Base-by-base conservation (phyloP, 257 asterid species). In the Nyctanthes arbortristis region DNA sequence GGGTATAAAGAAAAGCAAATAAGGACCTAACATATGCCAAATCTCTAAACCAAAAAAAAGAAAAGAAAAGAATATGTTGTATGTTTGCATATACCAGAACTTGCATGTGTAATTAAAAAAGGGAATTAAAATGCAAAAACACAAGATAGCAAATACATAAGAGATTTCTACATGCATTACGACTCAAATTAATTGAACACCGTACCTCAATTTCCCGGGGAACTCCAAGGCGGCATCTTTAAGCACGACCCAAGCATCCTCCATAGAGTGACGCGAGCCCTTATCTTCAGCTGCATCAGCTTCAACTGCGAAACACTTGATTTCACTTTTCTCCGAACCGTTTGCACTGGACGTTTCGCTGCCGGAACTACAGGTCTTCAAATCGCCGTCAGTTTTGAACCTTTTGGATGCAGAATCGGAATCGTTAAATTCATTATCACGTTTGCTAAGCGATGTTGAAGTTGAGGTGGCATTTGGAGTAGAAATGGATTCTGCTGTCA, bases 241-340 rank as follows among this genome's bases (percentile, higher is more conserved):
- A 75, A 89, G 93, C 66, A 89, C 82, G 22, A 87, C 85, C 84
- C 89, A 85, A 72, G 93, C 88, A 72, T 92, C 97, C 76, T 92
- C 97, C 96, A 92, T 92, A 8, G 87, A 58, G 69, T 86, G 94
- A 37, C 96, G 81, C 20, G 87, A 83, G 31, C 97, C 97, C 66
- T 82, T 89, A 77, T 92, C 96, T 76, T 92, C 97, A 55, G 97
- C 96, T 11, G 85, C 96, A 69, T 84, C 90, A 61, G 96, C 96
- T 75, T 92, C 93, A 16, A 92, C 60, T 6, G 64, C 65, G 35
- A 80, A 81, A 35, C 58, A 31, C 55, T 31, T 47, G 6, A 39
- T 39, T 8, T 69, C 69, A 56, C 24, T 63, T 65, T 76, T 72
- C 45, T 57, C 61, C 64, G 31, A 24, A 33, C 66, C 56, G 59